phyloP scores from a whole-genome alignment of 768 basidiomycete genomes.

The Amanita brunnescens region DNA sequence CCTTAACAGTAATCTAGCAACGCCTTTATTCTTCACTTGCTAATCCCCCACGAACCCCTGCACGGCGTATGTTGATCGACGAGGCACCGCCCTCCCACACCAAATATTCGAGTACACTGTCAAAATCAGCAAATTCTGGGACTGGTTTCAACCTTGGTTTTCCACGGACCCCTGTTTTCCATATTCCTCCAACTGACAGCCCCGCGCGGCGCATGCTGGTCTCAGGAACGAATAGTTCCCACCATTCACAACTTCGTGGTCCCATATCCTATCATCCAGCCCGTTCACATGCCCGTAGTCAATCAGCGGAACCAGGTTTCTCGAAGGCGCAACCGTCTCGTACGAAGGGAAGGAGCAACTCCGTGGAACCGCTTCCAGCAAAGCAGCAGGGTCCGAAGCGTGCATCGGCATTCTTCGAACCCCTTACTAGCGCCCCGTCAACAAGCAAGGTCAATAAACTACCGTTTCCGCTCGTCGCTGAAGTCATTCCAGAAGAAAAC shows the following conservation, averaged over 20 bases:
- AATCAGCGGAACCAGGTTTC: background rate
- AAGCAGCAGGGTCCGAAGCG: conserved; percentile 1
- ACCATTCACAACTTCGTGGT: conserved; percentile 3
- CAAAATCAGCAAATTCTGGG: conserved; percentile 22
- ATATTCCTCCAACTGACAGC: conserved; percentile 28
- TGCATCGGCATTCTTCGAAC: background rate
- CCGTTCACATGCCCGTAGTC: background rate
- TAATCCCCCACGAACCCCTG: conserved; percentile 46
- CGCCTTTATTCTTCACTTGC: conserved; percentile 21
- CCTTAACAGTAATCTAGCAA: too few species aligned
- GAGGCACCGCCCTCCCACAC: conserved; percentile 42
- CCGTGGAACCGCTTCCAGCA: conserved; percentile 11
- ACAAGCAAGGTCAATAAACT: conserved; percentile 14
- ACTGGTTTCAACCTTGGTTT: conserved; percentile 1
- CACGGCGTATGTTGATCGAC: conserved; percentile 51
- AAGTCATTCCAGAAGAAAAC: conserved; percentile 1
- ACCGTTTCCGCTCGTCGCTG: conserved; percentile 28
- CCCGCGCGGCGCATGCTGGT: conserved; percentile 30
- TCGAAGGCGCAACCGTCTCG: background rate
- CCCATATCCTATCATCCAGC: background rate
- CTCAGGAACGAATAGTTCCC: conserved; percentile 25
- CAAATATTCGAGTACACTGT: conserved; percentile 38
- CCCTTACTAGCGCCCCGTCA: conserved; percentile 4
- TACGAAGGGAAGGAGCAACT: conserved; percentile 4
- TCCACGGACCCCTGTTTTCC: conserved; percentile 19